Percentiles rank a stretch among this genome's conserved stretches.
phyloP scores from a whole-genome alignment of 345 rosid species.

The Nasturtium officinale region DNA sequence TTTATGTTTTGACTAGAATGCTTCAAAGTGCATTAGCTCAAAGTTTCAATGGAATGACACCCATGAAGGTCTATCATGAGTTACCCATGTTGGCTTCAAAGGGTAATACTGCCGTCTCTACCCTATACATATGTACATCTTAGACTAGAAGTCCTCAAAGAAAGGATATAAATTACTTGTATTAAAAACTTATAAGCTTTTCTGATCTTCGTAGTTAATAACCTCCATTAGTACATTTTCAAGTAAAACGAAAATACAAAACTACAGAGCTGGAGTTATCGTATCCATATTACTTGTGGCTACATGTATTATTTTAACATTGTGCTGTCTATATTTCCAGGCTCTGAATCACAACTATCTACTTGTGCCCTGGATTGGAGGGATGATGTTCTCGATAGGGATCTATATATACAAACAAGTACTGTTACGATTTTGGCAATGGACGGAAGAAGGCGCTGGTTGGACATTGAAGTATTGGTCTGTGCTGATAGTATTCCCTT shows the following conservation, averaged over 20 bases:
- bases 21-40: conserved; percentile 80
- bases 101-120: conserved; percentile 50
- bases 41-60: conserved; percentile 71
- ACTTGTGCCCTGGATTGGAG: conserved; percentile 76
- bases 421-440: conserved; percentile 95
- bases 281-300: conserved; percentile 19
- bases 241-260: conserved; percentile 12
- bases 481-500: conserved; percentile 43
- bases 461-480: conserved; percentile 87
- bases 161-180: conserved; percentile 1
- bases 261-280: conserved; percentile 24
- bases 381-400: conserved; percentile 89
- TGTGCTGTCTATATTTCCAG: conserved; percentile 50
- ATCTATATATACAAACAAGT: conserved; percentile 74
- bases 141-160: neutral
- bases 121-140: conserved; percentile 5
- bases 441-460: conserved; percentile 99
- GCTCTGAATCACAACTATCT: conserved; percentile 53
- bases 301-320: conserved; percentile 6
- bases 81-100: conserved; percentile 46
- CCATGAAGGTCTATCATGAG: conserved; percentile 51
- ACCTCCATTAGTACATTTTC: neutral
- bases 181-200: conserved; percentile 18
- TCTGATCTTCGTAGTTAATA: conserved; percentile 2
- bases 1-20: conserved; percentile 71